These are phyloP conservation scores for Lactuca saligna DNA, from an alignment of 129 eudicot species.

Conservation along the genomic window DNA sequence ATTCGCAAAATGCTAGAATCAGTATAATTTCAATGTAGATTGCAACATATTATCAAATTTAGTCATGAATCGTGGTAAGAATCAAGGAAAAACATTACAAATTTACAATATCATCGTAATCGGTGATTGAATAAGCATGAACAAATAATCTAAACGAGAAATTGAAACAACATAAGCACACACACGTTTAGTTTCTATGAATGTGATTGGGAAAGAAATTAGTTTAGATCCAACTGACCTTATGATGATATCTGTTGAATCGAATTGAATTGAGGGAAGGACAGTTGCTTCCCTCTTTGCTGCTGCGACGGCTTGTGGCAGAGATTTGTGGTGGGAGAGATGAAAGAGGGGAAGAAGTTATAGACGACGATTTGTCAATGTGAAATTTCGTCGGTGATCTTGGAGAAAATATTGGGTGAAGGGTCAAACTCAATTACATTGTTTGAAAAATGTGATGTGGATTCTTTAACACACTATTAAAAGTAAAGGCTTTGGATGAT, in stretches of 20 bases:
- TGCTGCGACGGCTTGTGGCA: background rate
- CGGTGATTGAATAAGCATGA: background rate
- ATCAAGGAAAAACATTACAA: background rate
- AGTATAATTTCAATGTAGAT: constrained; percentile 15
- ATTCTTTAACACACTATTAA: constrained; percentile 23
- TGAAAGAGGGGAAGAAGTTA: background rate
- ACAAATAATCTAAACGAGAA: background rate
- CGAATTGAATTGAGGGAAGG: constrained; percentile 22
- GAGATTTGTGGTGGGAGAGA: constrained; percentile 18
- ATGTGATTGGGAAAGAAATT: constrained; percentile 4
- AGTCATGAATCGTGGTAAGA: background rate
- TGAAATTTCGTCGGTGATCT: constrained; percentile 37
- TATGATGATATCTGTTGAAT: constrained; percentile 3
- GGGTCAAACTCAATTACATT: constrained; percentile 6
- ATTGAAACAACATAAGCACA: background rate
- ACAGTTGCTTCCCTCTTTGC: background rate
- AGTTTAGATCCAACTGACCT: constrained; percentile 29
- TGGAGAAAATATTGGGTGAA: constrained; percentile 25
- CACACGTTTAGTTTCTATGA: background rate
- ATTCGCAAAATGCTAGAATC: constrained; percentile 22
- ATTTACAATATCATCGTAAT: constrained; percentile 8
- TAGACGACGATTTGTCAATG: constrained; percentile 18
- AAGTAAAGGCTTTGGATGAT: background rate
- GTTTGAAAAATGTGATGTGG: constrained; percentile 13
- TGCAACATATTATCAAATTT: constrained; percentile 1